Base-by-base conservation (phyloP, 2,329 filamentous ascomycete genomes). In the Dothistroma pini region DNA sequence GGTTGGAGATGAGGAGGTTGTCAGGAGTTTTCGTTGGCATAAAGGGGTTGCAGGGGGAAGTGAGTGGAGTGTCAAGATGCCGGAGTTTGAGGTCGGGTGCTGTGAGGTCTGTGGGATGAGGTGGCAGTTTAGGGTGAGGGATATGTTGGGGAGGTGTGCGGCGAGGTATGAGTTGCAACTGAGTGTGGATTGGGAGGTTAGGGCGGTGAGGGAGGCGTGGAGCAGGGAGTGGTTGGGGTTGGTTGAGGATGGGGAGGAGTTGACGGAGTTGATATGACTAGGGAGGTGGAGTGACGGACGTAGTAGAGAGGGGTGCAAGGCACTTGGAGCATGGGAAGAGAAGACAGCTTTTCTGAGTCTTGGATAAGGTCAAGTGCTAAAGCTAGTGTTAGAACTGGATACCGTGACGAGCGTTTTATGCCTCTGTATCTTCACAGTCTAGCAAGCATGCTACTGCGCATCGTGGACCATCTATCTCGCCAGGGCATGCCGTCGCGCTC, bases 81-180 rank as follows among this genome's bases (percentile, higher is more conserved):
- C 54, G 8, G 22, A 57, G 2, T 54, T 60, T 22, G 58, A 54
- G 22, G 29, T 34, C 14, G 19, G 41, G 4, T 21, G 29, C 44
- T 54, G 58, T 34, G 25, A 19, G 8, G 22, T 47, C 5, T 60
- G 54, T 53, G 54, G 48, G 2, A 51, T 25, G 29, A 31, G n/a
- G 11, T 61, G 59, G 59, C 50, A 58, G 32, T 58, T 58, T 31
- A 54, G 32, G 16, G 51, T 61, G 14, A 51, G 35, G 19, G 58
- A 57, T 53, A 32, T 44, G 19, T 22, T 21, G 11, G 35, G 51
- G 16, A 53, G 41, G 41, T 4, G 35, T 10, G 31, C 25, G 25
- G 32, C n/a, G 14, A 48, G 52, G 31, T 59, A 47, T 22, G 47
- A 48, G 34, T 32, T 62, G 44, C 47, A 29, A 35, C 14, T 62